Evolutionary conservation across 2,329 filamentous ascomycete species (phyloP), one percentile per base, ranked within the genome.

Genomic region (Ophiognomonia clavigignenti-juglandacearum): DNA sequence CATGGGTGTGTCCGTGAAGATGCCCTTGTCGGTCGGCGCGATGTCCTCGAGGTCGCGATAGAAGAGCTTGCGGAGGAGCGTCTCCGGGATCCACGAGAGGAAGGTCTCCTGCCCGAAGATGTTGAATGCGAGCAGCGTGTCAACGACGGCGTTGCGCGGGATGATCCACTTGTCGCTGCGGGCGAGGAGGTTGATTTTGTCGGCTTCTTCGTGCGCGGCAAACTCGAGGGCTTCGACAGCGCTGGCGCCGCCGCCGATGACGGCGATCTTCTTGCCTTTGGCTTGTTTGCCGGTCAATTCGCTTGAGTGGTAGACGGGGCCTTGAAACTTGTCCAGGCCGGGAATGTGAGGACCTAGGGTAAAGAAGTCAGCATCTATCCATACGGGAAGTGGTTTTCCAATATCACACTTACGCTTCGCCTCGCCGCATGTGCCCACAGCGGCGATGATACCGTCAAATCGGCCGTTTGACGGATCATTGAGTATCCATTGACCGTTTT

Each of bases 81-180:
- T 73, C 62, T 95, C 88, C 0, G 89, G 88, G 32, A 95, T 84
- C 73, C 82, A 88, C 1, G 85, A 88, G 16, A 93, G 66, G 0
- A 77, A 62, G 0, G 85, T 93, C 63, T 93, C 86, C 37, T 85
- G 80, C 1, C 88, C 88, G 50, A 91, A 83, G 43, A 93, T 77
- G 63, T 95, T 95, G 57, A 89, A 68, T 3, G 86, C 78, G 1
- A 95, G 75, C 1, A 95, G 71, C 2, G 78, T 72, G 60, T 95
- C 83, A 42, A 93, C 73, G 36, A 93, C 40, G 0, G 86, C 71
- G 54, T 95, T 93, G 8, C 89, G 78, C 0, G 88, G 88, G 43
- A 92, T 91, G 53, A 93, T 88, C 88, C 87, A 92, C 63, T 92
- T 93, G 57, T 92, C 87, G 13, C 82, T 86, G 19, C 88, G 77